A percentile compares a stretch with the other conserved stretches of the same genome.
phyloP scores from a whole-genome alignment of 2,329 filamentous ascomycete genomes.

The Colletotrichum lentis region DNA sequence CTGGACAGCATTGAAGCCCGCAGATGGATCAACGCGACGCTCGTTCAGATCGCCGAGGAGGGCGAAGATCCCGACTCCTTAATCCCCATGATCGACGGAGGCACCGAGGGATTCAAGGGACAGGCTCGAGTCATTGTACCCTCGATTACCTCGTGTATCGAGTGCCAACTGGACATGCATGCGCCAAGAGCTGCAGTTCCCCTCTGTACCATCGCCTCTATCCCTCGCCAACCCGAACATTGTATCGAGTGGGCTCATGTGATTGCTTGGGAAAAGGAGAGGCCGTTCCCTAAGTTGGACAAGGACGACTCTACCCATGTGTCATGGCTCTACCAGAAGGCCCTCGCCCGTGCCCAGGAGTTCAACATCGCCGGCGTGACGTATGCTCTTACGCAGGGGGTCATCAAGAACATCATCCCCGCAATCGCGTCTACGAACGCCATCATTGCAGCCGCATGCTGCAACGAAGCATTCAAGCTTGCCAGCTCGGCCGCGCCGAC shows the following conservation, averaged over 20 bases:
- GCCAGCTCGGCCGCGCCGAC: slow-evolving; percentile 82
- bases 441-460: slow-evolving; percentile 93
- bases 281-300: slow-evolving; percentile 84
- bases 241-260: slow-evolving; percentile 99
- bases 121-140: slow-evolving; percentile 93
- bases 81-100: slow-evolving; percentile 95
- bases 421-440: slow-evolving; percentile 98
- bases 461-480: slow-evolving; percentile 96
- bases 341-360: slow-evolving; percentile 80
- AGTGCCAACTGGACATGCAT: slow-evolving; percentile 98
- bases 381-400: slow-evolving; percentile 94
- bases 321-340: slow-evolving; percentile 92
- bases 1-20: slow-evolving; percentile 96
- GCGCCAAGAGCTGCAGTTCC: slow-evolving; percentile 96
- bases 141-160: slow-evolving; percentile 92
- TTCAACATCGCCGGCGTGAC: slow-evolving; percentile 94
- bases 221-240: slow-evolving; percentile 95
- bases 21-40: slow-evolving; percentile 97
- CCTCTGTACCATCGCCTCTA: slow-evolving; percentile 94
- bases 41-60: slow-evolving; percentile 88
- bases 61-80: slow-evolving; percentile 79
- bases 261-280: slow-evolving; percentile 92
- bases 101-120: slow-evolving; percentile 98
- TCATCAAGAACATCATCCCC: slow-evolving; percentile 99
- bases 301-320: slow-evolving; percentile 97